Conservation (phyloP, 345 rosid species). For the Psidium guajava region DNA sequence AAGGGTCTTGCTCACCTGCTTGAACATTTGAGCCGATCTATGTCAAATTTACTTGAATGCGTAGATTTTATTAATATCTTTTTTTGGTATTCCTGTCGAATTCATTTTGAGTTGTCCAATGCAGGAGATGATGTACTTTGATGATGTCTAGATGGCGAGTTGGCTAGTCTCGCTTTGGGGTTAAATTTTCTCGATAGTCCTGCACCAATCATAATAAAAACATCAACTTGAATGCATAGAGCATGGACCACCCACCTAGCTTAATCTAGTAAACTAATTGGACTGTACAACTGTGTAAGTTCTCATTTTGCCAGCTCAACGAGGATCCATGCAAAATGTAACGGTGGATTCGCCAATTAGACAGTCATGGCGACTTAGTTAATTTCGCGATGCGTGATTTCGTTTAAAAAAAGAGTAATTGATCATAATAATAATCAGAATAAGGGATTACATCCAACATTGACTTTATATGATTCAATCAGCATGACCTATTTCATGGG, state of each 20-base stretch:
- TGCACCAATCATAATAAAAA: background rate
- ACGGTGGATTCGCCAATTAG: background rate
- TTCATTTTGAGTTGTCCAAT: background rate
- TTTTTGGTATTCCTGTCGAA: background rate
- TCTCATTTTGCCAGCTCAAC: background rate
- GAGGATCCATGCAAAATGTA: background rate
- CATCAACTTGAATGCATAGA: background rate
- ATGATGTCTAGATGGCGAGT: background rate
- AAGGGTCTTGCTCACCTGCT: background rate
- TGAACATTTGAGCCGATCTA: background rate
- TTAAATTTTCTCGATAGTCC: no score
- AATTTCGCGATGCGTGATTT: background rate
- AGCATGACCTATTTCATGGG: fast-evolving
- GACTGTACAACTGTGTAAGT: background rate
- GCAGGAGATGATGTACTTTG: background rate
- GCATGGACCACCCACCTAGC: background rate
- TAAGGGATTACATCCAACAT: background rate
- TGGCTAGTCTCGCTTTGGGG: background rate
- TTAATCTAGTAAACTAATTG: background rate
- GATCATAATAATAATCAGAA: background rate
- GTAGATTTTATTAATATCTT: background rate
- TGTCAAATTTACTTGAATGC: background rate
- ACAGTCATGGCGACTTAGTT: background rate
- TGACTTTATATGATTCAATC: background rate
- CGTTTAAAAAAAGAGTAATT: background rate